Evolutionary conservation across 345 rosid species (phyloP).

Genomic region (Brassica juncea): DNA sequence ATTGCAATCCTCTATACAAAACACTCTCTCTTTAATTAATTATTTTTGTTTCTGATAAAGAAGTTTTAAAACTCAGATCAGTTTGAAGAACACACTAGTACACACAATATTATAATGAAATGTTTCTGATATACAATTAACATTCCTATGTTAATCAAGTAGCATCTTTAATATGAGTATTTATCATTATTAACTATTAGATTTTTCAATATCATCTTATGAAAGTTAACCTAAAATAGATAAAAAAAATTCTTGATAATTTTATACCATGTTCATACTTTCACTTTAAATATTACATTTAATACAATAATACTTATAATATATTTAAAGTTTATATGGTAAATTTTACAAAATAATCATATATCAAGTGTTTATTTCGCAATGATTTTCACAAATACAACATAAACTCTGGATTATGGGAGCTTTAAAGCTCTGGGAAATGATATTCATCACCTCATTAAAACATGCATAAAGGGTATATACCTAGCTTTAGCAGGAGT

Average conservation of each 20-base stretch:
- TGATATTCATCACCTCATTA: not conserved
- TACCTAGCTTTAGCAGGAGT: not conserved
- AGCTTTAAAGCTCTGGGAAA: not conserved
- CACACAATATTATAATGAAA: not conserved
- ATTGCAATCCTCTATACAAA: not conserved
- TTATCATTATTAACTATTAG: not conserved
- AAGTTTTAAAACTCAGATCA: not conserved
- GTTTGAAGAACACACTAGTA: not conserved
- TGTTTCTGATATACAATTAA: not conserved
- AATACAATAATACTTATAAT: not conserved
- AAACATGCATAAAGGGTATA: not conserved
- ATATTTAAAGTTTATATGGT: not conserved
- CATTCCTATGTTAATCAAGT: not conserved
- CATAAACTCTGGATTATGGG: not conserved
- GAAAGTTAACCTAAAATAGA: not conserved
- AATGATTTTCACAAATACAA: not conserved
- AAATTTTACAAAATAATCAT: not conserved
- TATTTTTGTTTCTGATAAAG: not conserved
- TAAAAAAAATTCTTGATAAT: not conserved
- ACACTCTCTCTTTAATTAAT: not conserved
- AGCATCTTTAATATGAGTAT: not conserved
- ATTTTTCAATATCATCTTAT: not conserved
- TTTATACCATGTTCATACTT: not conserved
- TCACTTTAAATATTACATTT: not conserved
- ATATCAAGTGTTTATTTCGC: not conserved